A percentile compares a stretch with the other conserved stretches of the same genome.
phyloP scores from a whole-genome alignment of 108 stramenopile genomes.

The Nannochloropsis oceanica region DNA sequence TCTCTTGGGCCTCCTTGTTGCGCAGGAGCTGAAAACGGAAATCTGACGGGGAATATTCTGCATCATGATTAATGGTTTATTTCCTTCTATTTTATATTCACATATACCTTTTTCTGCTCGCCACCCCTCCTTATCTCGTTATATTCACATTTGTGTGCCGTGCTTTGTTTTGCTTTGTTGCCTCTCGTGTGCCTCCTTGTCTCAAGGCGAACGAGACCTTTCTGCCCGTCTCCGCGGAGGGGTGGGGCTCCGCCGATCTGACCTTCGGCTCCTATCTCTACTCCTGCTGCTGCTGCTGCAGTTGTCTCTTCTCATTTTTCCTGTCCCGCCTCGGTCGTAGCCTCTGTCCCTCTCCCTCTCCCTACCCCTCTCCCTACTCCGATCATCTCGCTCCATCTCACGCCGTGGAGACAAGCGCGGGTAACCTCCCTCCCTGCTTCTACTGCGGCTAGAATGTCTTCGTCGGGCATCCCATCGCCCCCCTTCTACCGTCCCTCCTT shows the following conservation, averaged over 20 bases:
- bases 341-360: not conserved
- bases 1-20: no score
- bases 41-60: no score
- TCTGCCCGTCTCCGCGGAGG: not conserved
- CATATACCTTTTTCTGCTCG: no score
- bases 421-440: no score
- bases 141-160: no score
- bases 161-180: no score
- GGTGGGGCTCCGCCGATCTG: not conserved
- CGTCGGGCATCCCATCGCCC: not conserved
- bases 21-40: no score
- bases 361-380: not conserved
- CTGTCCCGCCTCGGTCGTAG: not conserved
- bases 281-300: not conserved
- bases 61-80: no score
- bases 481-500: not conserved
- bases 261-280: not conserved
- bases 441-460: no score
- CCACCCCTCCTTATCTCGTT: no score
- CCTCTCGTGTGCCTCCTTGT: not conserved
- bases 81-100: no score
- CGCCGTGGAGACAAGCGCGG: not conserved
- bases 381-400: not conserved
- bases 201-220: not conserved
- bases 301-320: not conserved